A percentile compares a stretch with the other conserved stretches of the same genome.
Conservation (phyloP, 495 filamentous ascomycete species). For the Saxispiralis lemnorum region DNA sequence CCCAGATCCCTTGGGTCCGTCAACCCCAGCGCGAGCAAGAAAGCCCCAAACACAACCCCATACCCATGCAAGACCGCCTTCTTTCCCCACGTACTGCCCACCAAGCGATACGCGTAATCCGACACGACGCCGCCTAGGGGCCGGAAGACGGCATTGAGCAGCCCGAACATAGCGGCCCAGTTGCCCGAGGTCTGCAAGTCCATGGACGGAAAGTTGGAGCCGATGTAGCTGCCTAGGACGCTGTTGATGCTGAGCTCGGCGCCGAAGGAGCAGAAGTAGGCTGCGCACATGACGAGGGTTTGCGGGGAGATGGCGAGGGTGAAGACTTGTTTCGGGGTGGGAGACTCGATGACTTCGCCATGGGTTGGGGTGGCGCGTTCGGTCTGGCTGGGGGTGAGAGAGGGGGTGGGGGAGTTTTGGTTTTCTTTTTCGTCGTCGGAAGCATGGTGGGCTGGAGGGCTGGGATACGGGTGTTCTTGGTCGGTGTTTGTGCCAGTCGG, state of each 20-base stretch:
- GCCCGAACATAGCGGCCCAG: conserved; percentile 27
- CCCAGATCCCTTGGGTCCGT: conserved; percentile 14
- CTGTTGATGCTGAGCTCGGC: conserved; percentile 24
- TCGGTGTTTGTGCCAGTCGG: conserved; percentile 14
- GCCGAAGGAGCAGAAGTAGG: conserved; percentile 27
- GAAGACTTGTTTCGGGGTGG: conserved; percentile 16
- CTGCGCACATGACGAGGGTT: conserved; percentile 19
- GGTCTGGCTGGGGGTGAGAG: too few relatives aligned
- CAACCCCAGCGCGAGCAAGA: conserved; percentile 21
- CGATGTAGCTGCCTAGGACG: conserved; percentile 24
- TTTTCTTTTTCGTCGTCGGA: conserved; percentile 19
- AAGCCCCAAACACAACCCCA: conserved; percentile 19
- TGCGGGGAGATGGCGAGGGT: conserved; percentile 18
- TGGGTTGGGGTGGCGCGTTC: conserved; percentile 15
- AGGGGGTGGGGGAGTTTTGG: too few relatives aligned
- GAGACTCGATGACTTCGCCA: conserved; percentile 25
- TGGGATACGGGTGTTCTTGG: background rate
- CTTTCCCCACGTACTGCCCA: conserved; percentile 22
- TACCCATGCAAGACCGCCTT: conserved; percentile 23
- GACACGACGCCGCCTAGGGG: conserved; percentile 22
- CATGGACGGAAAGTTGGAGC: conserved; percentile 19
- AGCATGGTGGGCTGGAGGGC: conserved; percentile 2
- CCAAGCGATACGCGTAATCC: conserved; percentile 19
- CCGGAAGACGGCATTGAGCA: conserved; percentile 22
- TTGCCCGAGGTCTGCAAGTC: conserved; percentile 19